Evolutionary conservation across 2,329 filamentous ascomycete genomes (phyloP).

Genomic region (Microcera coccophila): DNA sequence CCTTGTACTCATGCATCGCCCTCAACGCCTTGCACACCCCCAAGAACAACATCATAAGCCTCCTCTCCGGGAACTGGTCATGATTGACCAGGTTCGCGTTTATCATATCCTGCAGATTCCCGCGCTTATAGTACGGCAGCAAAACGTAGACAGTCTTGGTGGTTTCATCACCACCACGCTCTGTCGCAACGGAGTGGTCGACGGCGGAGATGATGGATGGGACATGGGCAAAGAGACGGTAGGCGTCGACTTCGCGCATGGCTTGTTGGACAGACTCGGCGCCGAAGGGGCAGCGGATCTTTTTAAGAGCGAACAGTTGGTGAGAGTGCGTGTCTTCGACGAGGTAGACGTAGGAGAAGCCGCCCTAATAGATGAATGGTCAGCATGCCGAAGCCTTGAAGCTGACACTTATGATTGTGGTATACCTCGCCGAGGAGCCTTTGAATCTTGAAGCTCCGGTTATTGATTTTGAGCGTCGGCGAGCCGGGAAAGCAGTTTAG

Average conservation of each 20-base stretch:
- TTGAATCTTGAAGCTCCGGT: slow-evolving; percentile 90
- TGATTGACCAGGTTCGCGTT: slow-evolving; percentile 98
- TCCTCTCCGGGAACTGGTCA: slow-evolving; percentile 79
- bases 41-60: slow-evolving; percentile 84
- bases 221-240: slow-evolving; percentile 79
- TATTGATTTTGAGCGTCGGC: slow-evolving; percentile 92
- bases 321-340: slow-evolving; percentile 85
- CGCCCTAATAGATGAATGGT: slow-evolving; percentile 59
- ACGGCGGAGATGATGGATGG: slow-evolving; percentile 82
- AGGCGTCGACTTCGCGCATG: slow-evolving; percentile 95
- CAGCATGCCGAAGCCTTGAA: background rate
- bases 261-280: slow-evolving; percentile 93
- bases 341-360: slow-evolving; percentile 98
- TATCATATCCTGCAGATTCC: slow-evolving; percentile 96
- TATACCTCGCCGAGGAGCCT: slow-evolving; percentile 85
- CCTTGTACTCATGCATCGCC: slow-evolving; percentile 83
- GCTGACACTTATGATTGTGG: no score
- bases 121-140: slow-evolving; percentile 88
- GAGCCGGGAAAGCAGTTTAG: slow-evolving; percentile 94
- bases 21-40: slow-evolving; percentile 86
- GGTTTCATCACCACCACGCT: slow-evolving; percentile 58
- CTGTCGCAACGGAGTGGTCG: slow-evolving; percentile 77
- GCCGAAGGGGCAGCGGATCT: slow-evolving; percentile 97
- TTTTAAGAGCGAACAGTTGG: slow-evolving; percentile 90
- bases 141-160: slow-evolving; percentile 96